phyloP scores from a whole-genome alignment of 805 yeast genomes.

The Hanseniaspora thailandica region DNA sequence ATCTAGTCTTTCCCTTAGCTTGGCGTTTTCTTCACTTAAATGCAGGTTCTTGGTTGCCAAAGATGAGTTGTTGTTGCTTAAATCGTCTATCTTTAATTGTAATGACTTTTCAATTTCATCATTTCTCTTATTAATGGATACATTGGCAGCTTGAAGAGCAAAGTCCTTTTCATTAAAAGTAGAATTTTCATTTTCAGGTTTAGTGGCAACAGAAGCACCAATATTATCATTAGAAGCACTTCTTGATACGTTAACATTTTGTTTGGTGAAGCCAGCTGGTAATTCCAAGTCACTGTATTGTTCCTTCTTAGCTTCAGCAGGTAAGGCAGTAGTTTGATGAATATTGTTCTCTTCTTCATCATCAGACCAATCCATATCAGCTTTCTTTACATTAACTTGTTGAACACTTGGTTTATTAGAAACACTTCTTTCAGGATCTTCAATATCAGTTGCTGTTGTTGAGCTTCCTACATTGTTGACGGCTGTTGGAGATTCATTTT shows the following conservation, averaged over 20 bases:
- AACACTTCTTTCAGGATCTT: background rate
- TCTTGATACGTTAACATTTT: background rate
- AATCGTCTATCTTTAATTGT: background rate
- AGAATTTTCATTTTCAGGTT: background rate
- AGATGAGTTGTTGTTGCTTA: background rate
- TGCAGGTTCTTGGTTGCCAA: background rate
- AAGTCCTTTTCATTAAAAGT: background rate
- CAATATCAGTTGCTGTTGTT: background rate
- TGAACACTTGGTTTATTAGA: slow-evolving; percentile 22
- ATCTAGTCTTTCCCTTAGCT: slow-evolving; percentile 3
- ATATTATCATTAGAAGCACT: background rate
- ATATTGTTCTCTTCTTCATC: slow-evolving; percentile 29
- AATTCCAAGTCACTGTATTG: background rate
- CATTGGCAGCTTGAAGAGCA: slow-evolving; percentile 4
- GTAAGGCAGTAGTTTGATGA: background rate
- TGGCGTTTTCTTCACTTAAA: background rate
- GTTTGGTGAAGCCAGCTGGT: slow-evolving; percentile 1
- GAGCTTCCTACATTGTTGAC: slow-evolving; percentile 1
- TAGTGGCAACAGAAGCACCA: too few species aligned
- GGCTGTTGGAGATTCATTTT: background rate
- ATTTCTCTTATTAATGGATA: background rate
- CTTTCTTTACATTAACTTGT: slow-evolving; percentile 72
- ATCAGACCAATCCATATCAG: slow-evolving; percentile 78
- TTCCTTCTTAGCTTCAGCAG: background rate
- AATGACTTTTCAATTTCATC: background rate